These are phyloP conservation scores for Lizonia empirigonia DNA, from an alignment of 2,329 filamentous ascomycete genomes.

Conservation along the genomic window DNA sequence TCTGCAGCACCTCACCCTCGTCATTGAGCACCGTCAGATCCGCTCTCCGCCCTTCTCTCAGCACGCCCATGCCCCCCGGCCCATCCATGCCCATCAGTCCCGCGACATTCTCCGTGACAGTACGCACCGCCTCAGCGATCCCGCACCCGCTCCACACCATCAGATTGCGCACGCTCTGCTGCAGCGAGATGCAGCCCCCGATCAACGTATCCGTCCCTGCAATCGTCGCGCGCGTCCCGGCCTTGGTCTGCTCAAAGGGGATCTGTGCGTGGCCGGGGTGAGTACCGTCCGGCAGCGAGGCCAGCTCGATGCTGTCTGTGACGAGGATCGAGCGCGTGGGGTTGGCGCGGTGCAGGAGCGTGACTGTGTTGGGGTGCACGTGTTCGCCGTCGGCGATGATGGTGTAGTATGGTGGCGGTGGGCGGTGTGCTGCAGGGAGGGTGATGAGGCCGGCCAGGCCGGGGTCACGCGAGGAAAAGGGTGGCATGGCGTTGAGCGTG, in stretches of 20 bases:
- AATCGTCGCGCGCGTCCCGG: constrained; percentile 57
- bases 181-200: constrained; percentile 58
- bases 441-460: constrained; percentile 55
- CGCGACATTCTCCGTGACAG: constrained; percentile 58
- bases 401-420: constrained; percentile 55
- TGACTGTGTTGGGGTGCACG: constrained; percentile 57
- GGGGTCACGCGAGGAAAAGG: constrained; percentile 57
- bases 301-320: constrained; percentile 62
- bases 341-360: constrained; percentile 55
- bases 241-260: constrained; percentile 56
- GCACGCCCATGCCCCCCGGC: constrained; percentile 49
- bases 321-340: constrained; percentile 58
- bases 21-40: constrained; percentile 58
- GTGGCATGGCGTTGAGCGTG: constrained; percentile 61
- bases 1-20: constrained; percentile 55
- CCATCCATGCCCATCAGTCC: constrained; percentile 55
- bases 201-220: constrained; percentile 60
- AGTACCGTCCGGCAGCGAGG: constrained; percentile 57
- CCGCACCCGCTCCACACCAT: constrained; percentile 55
- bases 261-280: constrained; percentile 61
- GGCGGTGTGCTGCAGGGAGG: constrained; percentile 27
- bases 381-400: constrained; percentile 62
- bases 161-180: constrained; percentile 58
- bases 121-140: constrained; percentile 56
- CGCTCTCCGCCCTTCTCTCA: constrained; percentile 54